phyloP scores from a whole-genome alignment of 139 green algal species.

The Volvox africanus region DNA sequence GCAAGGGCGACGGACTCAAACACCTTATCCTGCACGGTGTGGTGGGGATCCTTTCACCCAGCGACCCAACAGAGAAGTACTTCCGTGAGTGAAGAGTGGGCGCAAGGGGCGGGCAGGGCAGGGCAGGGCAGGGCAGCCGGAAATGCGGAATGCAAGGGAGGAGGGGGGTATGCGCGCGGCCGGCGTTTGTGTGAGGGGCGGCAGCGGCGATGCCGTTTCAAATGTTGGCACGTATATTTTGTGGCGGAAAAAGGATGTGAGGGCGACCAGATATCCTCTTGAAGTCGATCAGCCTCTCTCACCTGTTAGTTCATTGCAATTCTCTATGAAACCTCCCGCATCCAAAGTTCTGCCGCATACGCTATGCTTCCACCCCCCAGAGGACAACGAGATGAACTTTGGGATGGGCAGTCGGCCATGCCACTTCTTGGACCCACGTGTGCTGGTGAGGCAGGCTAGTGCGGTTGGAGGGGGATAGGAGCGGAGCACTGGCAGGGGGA shows the following conservation, averaged over 20 bases:
- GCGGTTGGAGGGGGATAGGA: neutral
- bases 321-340: too few relatives aligned
- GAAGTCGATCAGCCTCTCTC: too few relatives aligned
- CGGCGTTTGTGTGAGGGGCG: too few relatives aligned
- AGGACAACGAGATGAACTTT: slow-evolving; percentile 17
- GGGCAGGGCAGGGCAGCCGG: neutral
- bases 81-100: slow-evolving; percentile 45
- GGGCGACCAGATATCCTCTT: too few relatives aligned
- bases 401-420: slow-evolving; percentile 57
- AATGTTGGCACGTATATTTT: too few relatives aligned
- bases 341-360: too few relatives aligned
- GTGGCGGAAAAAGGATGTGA: too few relatives aligned
- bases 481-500: neutral
- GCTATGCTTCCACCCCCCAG: neutral
- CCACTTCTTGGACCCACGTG: slow-evolving; percentile 25
- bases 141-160: too few relatives aligned
- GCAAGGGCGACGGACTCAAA: neutral
- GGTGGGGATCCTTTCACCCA: slow-evolving; percentile 38
- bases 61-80: slow-evolving; percentile 15
- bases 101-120: neutral
- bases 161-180: too few relatives aligned
- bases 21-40: slow-evolving; percentile 16
- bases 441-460: slow-evolving; percentile 25
- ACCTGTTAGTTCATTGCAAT: too few relatives aligned
- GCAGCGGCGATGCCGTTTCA: too few relatives aligned